Conservation (phyloP, 306 rosid species). For the Quercus glauca region DNA sequence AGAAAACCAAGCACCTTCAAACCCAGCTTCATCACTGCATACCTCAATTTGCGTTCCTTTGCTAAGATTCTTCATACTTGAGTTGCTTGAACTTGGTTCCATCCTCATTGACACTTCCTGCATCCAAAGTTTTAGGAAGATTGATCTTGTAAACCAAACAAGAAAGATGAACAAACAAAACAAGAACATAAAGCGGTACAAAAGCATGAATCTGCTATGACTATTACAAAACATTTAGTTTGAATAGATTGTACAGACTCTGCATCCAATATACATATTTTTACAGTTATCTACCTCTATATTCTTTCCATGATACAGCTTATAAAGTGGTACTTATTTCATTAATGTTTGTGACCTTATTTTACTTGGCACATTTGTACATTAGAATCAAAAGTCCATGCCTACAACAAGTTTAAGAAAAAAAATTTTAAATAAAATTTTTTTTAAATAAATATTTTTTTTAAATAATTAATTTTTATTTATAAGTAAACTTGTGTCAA, state of each 20-base stretch:
- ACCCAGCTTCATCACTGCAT: constrained; percentile 68
- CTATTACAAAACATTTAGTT: not conserved
- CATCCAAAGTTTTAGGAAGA: not conserved
- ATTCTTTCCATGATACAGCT: not conserved
- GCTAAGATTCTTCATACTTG: constrained; percentile 14
- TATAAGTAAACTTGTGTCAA: not conserved
- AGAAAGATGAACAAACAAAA: not conserved
- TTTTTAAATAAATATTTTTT: too few relatives aligned
- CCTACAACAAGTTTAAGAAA: not conserved
- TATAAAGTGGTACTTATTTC: not conserved
- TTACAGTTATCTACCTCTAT: not conserved
- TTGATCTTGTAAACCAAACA: not conserved
- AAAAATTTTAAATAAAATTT: not conserved
- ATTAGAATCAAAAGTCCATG: not conserved
- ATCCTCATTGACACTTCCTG: constrained; percentile 9
- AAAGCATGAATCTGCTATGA: not conserved
- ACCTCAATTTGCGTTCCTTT: constrained; percentile 58
- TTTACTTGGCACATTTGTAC: not conserved
- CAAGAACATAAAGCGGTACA: too few relatives aligned
- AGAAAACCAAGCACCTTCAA: constrained; percentile 72
- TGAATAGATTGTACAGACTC: not conserved
- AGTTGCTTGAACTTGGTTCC: constrained; percentile 11
- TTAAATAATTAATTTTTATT: too few relatives aligned
- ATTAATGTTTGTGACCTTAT: not conserved
- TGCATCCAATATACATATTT: not conserved